Evolutionary conservation across 345 rosid species (phyloP).

Genomic region (Lumnitzera littorea): DNA sequence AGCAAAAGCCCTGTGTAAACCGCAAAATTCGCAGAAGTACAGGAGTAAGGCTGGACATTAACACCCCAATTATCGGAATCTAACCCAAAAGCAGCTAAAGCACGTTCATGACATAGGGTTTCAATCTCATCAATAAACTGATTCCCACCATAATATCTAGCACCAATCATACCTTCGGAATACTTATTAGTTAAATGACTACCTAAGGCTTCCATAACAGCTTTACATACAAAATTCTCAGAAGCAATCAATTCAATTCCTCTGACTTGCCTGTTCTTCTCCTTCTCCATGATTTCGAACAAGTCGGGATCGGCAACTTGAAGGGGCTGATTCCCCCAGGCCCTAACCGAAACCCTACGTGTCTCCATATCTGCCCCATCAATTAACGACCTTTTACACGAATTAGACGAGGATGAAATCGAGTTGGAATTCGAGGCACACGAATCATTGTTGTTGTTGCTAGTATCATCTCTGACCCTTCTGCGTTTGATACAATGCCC

Average conservation of each 20-base stretch:
- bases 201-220: conserved; percentile 75
- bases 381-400: conserved; percentile 14
- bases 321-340: conserved; percentile 54
- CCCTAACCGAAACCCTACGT: conserved; percentile 23
- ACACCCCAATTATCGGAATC: conserved; percentile 64
- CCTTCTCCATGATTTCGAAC: conserved; percentile 50
- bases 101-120: conserved; percentile 57
- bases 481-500: conserved; percentile 63
- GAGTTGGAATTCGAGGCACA: too few species aligned
- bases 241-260: conserved; percentile 79
- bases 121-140: conserved; percentile 70
- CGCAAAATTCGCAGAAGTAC: conserved; percentile 72
- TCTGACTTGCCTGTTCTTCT: conserved; percentile 48
- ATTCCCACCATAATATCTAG: conserved; percentile 68
- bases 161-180: conserved; percentile 69
- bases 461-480: background rate
- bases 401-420: conserved; percentile 12
- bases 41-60: conserved; percentile 79
- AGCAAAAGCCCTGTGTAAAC: conserved; percentile 56
- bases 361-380: conserved; percentile 24
- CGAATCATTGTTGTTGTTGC: too few species aligned
- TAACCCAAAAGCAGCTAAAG: conserved; percentile 53
- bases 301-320: conserved; percentile 51
- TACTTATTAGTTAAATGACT: conserved; percentile 76
- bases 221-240: conserved; percentile 67